These are phyloP conservation scores for Penicillium verrucosum DNA, from an alignment of 2,329 filamentous ascomycete genomes.

Conservation along the genomic window DNA sequence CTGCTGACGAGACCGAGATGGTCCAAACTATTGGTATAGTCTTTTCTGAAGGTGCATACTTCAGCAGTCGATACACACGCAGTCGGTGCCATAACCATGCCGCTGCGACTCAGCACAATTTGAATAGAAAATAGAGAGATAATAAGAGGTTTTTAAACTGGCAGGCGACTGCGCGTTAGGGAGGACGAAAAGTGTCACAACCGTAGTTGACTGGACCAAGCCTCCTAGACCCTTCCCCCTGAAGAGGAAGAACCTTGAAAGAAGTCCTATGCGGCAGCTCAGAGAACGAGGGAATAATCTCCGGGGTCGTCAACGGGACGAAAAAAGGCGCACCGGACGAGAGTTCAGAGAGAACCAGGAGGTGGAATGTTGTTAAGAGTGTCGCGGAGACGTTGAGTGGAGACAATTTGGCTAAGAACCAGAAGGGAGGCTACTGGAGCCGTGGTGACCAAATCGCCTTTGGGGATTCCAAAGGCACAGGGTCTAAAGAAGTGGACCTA, in stretches of 20 bases:
- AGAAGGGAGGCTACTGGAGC: slow-evolving; percentile 35
- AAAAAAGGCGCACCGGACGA: slow-evolving; percentile 40
- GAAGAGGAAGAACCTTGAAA: slow-evolving; percentile 98
- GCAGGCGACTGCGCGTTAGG: slow-evolving; percentile 63
- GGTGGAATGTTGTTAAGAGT: slow-evolving; percentile 49
- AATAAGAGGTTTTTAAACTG: slow-evolving; percentile 18
- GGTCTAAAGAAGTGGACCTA: slow-evolving; percentile 8
- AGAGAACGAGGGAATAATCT: slow-evolving; percentile 59
- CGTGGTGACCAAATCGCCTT: slow-evolving; percentile 40
- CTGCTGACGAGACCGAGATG: slow-evolving; percentile 35
- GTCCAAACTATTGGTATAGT: slow-evolving; percentile 29
- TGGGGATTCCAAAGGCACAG: slow-evolving; percentile 42
- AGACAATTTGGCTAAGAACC: slow-evolving; percentile 44
- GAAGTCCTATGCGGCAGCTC: slow-evolving; percentile 99
- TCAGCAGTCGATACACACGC: slow-evolving; percentile 53
- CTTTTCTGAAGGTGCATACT: slow-evolving; percentile 39
- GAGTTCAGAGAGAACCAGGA: slow-evolving; percentile 33
- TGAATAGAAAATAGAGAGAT: slow-evolving; percentile 20
- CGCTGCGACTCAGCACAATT: slow-evolving; percentile 32
- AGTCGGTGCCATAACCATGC: slow-evolving; percentile 70
- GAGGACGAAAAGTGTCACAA: slow-evolving; percentile 92
- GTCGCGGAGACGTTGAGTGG: slow-evolving; percentile 41
- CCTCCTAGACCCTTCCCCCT: slow-evolving; percentile 99
- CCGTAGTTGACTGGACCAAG: slow-evolving; percentile 88
- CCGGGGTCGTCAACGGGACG: slow-evolving; percentile 33